Evolutionary conservation across 2,329 filamentous ascomycete genomes (phyloP), one percentile per base, ranked within the genome.

Genomic region (Colletotrichum sp.): DNA sequence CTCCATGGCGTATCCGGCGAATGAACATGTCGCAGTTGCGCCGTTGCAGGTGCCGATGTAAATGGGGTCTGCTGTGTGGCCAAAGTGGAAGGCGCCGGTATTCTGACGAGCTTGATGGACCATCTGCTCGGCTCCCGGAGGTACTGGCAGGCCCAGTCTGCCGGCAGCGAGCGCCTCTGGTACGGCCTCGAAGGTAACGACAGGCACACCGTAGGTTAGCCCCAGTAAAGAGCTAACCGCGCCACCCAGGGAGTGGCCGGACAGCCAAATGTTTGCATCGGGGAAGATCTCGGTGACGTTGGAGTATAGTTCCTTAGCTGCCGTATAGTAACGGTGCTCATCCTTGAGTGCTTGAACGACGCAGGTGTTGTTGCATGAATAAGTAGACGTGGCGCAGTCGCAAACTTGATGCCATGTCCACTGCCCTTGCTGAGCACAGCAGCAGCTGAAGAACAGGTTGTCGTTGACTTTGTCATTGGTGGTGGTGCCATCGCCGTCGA

Each of bases 391-490:
- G 77, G 96, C 95, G 83, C 97, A 99, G 83, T 98, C 94, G 85
- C 97, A 99, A 72, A 98, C 96, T 83, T 98, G 94, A 76, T 95
- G 93, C 93, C 96, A 98, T 18, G 96, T 92, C 86, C 93, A 96
- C 78, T 96, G 95, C 1, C 96, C 96, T 80, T 98, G 96, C 85
- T 98, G 96, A 6, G 93, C 97, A 85, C 97, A 99, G 85, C 97
- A 99, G 86, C 97, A 99, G 82, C 96, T 98, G 87, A 98, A 98
- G 85, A 98, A 98, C 12, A 99, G 89, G 83, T 99, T 99, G 85
- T 99, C 97, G 83, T 99, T 99, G 81, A 96, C 89, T 87, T 99
- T 99, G 87, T 99, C 97, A 80, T 98, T 98, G 30, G 96, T 98
- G 1, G 96, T 99, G 2, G 97, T 99, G 68, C 96, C 96, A 49